Percentiles rank a stretch among this genome's conserved stretches.
These are phyloP conservation scores for Salpingoeca rosetta DNA, from an alignment of 78 protist genomes.

Conservation along the genomic window DNA sequence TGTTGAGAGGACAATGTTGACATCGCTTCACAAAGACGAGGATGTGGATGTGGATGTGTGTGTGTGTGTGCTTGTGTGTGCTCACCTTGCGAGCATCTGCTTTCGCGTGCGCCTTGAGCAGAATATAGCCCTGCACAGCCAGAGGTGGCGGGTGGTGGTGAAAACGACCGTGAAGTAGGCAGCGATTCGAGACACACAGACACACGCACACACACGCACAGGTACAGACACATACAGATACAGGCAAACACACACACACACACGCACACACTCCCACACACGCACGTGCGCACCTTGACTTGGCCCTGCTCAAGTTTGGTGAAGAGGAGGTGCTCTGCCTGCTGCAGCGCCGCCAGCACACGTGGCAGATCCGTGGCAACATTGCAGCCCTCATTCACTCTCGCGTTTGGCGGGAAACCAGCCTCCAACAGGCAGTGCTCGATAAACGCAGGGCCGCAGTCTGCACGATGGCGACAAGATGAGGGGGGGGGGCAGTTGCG, in stretches of 20 bases:
- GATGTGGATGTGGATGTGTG: background rate
- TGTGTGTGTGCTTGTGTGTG: background rate
- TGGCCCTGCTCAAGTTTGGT: background rate
- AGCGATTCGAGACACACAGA: too few species aligned
- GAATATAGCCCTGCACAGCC: too few species aligned
- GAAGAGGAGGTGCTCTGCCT: background rate
- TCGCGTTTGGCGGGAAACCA: background rate
- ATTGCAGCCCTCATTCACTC: background rate
- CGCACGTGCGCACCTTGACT: background rate
- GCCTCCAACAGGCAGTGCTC: slow-evolving; percentile 46
- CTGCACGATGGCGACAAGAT: background rate
- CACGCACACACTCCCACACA: background rate
- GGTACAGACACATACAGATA: background rate
- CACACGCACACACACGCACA: too few species aligned
- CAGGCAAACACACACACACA: background rate
- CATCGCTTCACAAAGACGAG: too few species aligned
- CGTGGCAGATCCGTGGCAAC: background rate
- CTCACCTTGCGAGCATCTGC: too few species aligned
- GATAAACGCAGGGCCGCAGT: slow-evolving; percentile 32
- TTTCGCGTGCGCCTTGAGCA: too few species aligned
- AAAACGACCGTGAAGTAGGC: too few species aligned
- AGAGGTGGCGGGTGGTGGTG: too few species aligned
- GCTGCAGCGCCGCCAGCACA: background rate
- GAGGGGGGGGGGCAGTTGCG: background rate
- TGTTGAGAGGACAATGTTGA: too few species aligned